These are phyloP conservation scores for Abelmoschus esculentus DNA, from an alignment of 345 rosid genomes.

Conservation along the genomic window DNA sequence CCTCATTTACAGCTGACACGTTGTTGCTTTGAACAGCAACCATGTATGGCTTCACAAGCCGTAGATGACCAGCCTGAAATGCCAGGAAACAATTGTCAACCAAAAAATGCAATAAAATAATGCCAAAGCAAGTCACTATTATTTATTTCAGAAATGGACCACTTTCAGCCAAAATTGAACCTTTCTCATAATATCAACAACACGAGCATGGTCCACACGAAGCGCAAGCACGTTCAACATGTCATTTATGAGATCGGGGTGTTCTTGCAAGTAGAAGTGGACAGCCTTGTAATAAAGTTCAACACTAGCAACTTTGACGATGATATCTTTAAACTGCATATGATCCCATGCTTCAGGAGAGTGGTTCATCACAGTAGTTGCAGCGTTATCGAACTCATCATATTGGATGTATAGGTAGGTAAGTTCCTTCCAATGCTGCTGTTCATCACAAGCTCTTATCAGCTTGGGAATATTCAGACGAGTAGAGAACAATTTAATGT, in stretches of 20 bases:
- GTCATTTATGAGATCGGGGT: constrained; percentile 90
- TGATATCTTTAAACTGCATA: constrained; percentile 95
- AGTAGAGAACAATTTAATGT: constrained; percentile 88
- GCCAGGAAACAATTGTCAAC: constrained; percentile 3
- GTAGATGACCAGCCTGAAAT: constrained; percentile 87
- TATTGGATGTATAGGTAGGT: constrained; percentile 85
- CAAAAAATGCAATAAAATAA: constrained; percentile 1
- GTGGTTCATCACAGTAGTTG: constrained; percentile 97
- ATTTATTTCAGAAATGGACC: background rate
- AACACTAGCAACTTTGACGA: constrained; percentile 89
- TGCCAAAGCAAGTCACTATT: background rate
- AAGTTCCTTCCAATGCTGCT: constrained; percentile 96
- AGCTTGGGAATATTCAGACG: constrained; percentile 98
- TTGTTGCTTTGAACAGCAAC: constrained; percentile 93
- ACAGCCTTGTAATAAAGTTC: constrained; percentile 96
- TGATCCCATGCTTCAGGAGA: constrained; percentile 99
- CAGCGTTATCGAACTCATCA: constrained; percentile 97
- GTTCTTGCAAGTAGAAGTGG: constrained; percentile 96
- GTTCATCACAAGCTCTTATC: constrained; percentile 96
- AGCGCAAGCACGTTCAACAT: constrained; percentile 89
- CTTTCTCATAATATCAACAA: constrained; percentile 97
- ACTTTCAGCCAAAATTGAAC: constrained; percentile 26
- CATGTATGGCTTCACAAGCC: constrained; percentile 94
- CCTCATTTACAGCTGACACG: constrained; percentile 90
- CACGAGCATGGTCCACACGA: constrained; percentile 91